Evolutionary conservation across 2,329 filamentous ascomycete species (phyloP).

Genomic region (Cladosporium austrohemisphaericum): DNA sequence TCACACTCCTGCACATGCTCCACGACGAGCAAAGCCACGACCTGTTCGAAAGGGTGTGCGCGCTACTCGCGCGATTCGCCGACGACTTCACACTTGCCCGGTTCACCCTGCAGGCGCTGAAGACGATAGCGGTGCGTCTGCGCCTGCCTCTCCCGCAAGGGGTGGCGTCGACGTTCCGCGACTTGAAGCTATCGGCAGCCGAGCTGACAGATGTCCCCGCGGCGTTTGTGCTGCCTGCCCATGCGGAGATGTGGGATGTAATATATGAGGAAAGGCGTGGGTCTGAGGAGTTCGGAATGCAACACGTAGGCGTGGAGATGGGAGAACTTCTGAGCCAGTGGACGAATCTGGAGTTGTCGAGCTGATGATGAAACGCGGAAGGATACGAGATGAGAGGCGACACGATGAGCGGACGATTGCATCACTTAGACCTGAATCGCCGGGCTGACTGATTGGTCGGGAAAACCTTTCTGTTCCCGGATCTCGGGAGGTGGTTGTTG

Average conservation of each 20-base stretch:
- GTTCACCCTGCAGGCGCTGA: conserved; percentile 11
- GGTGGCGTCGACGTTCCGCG: background rate
- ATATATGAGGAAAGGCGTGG: conserved; percentile 7
- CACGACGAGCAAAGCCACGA: conserved; percentile 13
- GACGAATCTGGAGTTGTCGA: conserved; percentile 6
- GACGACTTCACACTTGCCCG: conserved; percentile 8
- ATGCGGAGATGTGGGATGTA: conserved; percentile 24
- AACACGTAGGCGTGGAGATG: conserved; percentile 9
- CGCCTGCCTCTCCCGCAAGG: conserved; percentile 4
- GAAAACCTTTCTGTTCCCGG: too few relatives aligned
- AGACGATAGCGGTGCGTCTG: conserved; percentile 4
- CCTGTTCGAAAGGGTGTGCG: conserved; percentile 9
- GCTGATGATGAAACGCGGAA: background rate
- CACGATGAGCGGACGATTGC: background rate
- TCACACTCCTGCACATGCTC: conserved; percentile 12
- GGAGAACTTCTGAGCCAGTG: conserved; percentile 11
- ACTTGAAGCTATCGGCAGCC: background rate
- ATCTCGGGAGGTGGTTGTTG: too few relatives aligned
- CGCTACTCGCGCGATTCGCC: conserved; percentile 5
- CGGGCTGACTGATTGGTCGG: too few relatives aligned
- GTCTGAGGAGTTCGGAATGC: background rate
- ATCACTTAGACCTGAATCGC: too few relatives aligned
- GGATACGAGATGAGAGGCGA: background rate
- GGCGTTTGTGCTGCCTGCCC: conserved; percentile 39
- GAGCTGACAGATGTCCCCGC: conserved; percentile 30